Base-by-base conservation (phyloP, 768 basidiomycete genomes). In the Suillus americanus region DNA sequence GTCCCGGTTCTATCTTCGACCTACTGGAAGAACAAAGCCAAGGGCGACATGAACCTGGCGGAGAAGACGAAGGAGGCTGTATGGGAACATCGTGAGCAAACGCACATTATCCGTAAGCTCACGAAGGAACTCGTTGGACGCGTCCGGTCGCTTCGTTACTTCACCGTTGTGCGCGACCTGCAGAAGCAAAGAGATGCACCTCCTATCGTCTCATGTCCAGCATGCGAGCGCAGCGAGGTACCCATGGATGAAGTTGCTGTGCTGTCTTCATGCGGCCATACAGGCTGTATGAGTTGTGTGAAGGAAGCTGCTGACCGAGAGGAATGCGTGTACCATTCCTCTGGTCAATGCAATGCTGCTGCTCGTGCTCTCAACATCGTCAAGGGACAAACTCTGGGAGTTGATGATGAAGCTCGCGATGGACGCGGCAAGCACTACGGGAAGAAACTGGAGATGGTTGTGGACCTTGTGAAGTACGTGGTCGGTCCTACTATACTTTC, bases 191-290 rank as follows among this genome's bases (percentile, higher is more conserved):
- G 81, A 33, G 87, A 88, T 37, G 77, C 77, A 13, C 87, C 88
- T 10, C 82, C 86, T 20, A 77, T 79, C 35, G 81, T 91, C 45
- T 75, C 82, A 10, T 94, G 93, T 67, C 87, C 89, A 5, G 74
- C 74, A 45, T 95, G 92, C 69, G 79, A 78, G 35, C 80, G 82
- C 55, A 77, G 83, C 55, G 78, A 79, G 63, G 75, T 92, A 43
- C 86, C 86, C 2, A 81, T 89, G 67, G 78, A 81, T 12, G 90
- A 95, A 61, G 81, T 94, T 63, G 90, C 93, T 25, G 89, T 97
- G 4, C 81, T 97, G 40, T 96, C 95, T 5, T 94, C 93, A 25
- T 98, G 95, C 68, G 95, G 95, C 9, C 95, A 98, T 73, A 88
- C 86, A 71, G 94, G 95, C 3, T 95, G 94, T 70, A 74, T 85